Evolutionary conservation across 2,329 filamentous ascomycete species (phyloP).

Genomic region (Raffaelea arxii): DNA sequence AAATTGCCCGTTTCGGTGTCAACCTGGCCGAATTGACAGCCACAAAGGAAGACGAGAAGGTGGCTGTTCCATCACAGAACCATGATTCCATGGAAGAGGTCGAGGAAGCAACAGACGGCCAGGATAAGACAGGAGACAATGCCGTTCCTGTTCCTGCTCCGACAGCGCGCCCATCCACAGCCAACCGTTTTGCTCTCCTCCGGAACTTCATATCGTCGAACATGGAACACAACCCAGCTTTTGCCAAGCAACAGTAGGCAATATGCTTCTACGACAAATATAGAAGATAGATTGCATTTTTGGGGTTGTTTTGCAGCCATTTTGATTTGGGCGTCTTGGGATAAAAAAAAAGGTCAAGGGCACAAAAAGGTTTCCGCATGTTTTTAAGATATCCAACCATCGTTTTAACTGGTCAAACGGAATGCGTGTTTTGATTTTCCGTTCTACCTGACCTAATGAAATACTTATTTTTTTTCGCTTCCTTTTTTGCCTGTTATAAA

Average conservation of each 20-base stretch:
- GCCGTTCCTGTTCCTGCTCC: constrained; percentile 9
- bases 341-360: too few relatives aligned
- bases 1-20: constrained; percentile 74
- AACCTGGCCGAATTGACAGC: constrained; percentile 54
- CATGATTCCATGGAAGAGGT: constrained; percentile 3
- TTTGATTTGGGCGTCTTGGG: background rate
- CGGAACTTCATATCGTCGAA: constrained; percentile 76
- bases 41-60: constrained; percentile 13
- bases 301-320: too few relatives aligned
- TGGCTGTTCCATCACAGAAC: constrained; percentile 3
- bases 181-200: constrained; percentile 69
- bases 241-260: constrained; percentile 29
- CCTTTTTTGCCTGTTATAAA: too few relatives aligned
- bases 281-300: constrained; percentile 1
- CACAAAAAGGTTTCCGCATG: too few relatives aligned
- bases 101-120: constrained; percentile 10
- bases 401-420: too few relatives aligned
- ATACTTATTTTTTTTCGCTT: too few relatives aligned
- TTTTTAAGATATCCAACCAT: too few relatives aligned
- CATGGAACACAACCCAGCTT: constrained; percentile 81
- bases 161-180: constrained; percentile 26
- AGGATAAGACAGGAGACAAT: constrained; percentile 9
- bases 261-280: too few relatives aligned
- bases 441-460: too few relatives aligned
- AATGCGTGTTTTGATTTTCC: too few relatives aligned